Evolutionary conservation across 805 yeast genomes (phyloP).

Genomic region (Wickerhamiella azymoides): DNA sequence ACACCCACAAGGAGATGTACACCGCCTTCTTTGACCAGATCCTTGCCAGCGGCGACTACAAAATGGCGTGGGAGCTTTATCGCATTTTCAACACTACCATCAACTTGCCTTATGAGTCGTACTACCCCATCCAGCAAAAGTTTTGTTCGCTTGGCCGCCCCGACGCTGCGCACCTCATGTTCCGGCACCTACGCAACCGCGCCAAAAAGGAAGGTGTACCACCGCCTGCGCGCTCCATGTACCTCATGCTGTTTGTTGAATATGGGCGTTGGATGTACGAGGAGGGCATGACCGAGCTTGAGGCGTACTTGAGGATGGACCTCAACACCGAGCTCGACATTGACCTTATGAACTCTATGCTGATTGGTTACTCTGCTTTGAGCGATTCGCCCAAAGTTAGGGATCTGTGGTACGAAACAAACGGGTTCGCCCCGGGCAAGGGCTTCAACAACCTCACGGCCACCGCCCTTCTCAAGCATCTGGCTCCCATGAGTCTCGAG

Average conservation of each 20-base stretch:
- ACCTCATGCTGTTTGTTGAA: slow-evolving; percentile 42
- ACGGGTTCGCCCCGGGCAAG: slow-evolving; percentile 38
- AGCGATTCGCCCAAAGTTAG: slow-evolving; percentile 42
- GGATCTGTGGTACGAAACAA: slow-evolving; percentile 46
- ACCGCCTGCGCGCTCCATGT: slow-evolving; percentile 43
- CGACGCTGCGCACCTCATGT: slow-evolving; percentile 47
- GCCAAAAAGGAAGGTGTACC: slow-evolving; percentile 40
- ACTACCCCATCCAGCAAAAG: slow-evolving; percentile 43
- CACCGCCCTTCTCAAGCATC: slow-evolving; percentile 51
- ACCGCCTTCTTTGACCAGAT: slow-evolving; percentile 35
- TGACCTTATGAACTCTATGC: slow-evolving; percentile 42
- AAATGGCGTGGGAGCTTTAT: slow-evolving; percentile 45
- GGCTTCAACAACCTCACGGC: slow-evolving; percentile 48
- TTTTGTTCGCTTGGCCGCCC: slow-evolving; percentile 42
- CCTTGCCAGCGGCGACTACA: slow-evolving; percentile 25
- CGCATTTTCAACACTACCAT: slow-evolving; percentile 43
- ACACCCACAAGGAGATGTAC: slow-evolving; percentile 27
- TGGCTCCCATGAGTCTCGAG: slow-evolving; percentile 38
- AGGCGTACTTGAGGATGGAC: slow-evolving; percentile 52
- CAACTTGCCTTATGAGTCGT: slow-evolving; percentile 42
- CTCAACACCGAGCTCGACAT: slow-evolving; percentile 41
- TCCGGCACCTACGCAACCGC: slow-evolving; percentile 43
- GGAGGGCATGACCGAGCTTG: slow-evolving; percentile 53
- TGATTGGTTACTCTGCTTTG: slow-evolving; percentile 49
- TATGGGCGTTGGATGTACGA: slow-evolving; percentile 47